Evolutionary conservation across 2,329 filamentous ascomycete genomes (phyloP), one percentile per base, ranked within the genome.

Genomic region (Diaporthe aspalathi): DNA sequence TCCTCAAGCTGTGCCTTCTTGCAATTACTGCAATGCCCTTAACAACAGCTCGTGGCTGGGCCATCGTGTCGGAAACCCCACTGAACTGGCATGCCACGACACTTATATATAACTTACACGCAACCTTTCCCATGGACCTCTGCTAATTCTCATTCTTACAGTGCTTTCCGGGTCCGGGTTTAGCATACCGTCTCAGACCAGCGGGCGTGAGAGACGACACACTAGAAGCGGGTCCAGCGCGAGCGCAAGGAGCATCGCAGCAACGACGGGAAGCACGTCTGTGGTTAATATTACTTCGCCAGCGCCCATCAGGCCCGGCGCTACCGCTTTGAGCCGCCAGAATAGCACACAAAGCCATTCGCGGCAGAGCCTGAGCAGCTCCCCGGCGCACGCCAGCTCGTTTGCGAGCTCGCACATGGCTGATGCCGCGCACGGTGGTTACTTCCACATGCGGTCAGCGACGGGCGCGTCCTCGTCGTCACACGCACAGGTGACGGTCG

Each of bases 151-250:
- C n/a, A 16, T 27, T 27, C 20, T 17, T 27, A 8, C 29, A 65
- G 60, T 90, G 29, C 82, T 90, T 57, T 88, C 87, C 9, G 88
- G 88, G 16, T 85, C 88, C 1, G 86, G 85, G 29, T 89, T 90
- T 74, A 86, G 88, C 2, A 85, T 90, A 67, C 88, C 89, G 22
- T 84, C 83, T 24, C 67, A 68, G 40, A 85, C 84, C 1, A 81
- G 84, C 27, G 80, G 79, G 62, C 84, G 88, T 50, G 67, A 68
- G 43, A 56, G 67, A 20, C 84, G 85, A 53, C 88, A 89, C 75
- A 86, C 89, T 72, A 87, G 90, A 67, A 90, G 88, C 6, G 85
- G 85, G 27, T 91, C 90, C 17, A 87, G 84, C 72, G 83, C 88
- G 5, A 88, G 85, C 75, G 78, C 81, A 27, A 85, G 86, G 73